A percentile compares a stretch with the other conserved stretches of the same genome.
Conservation (phyloP, 1,284 basidiomycete genomes). For the Sporisorium graminicola region DNA sequence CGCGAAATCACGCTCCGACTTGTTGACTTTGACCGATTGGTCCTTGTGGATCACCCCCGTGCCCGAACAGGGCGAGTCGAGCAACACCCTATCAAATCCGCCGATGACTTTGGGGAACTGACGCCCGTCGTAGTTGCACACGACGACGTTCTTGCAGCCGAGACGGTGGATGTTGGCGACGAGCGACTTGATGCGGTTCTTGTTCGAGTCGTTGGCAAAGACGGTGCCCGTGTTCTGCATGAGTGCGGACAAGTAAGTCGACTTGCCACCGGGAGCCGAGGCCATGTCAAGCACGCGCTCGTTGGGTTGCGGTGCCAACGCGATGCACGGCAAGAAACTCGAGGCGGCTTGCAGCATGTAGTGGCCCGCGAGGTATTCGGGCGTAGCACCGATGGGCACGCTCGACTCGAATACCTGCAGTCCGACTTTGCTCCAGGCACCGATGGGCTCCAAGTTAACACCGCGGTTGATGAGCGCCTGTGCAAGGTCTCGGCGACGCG, state of each 20-base stretch:
- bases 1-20: conserved; percentile 91
- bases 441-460: conserved; percentile 91
- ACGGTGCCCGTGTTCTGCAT: conserved; percentile 97
- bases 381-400: conserved; percentile 92
- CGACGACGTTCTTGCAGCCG: conserved; percentile 97
- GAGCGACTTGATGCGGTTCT: conserved; percentile 92
- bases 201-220: conserved; percentile 98
- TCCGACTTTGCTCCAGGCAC: conserved; percentile 98
- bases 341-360: conserved; percentile 99
- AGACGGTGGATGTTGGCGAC: conserved; percentile 96
- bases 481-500: conserved; percentile 91
- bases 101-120: conserved; percentile 99
- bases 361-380: conserved; percentile 98
- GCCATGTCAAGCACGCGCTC: conserved; percentile 99
- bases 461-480: conserved; percentile 95
- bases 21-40: conserved; percentile 96
- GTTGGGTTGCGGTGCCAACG: conserved; percentile 89
- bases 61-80: conserved; percentile 97
- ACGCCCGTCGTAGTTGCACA: conserved; percentile 96
- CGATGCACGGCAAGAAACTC: conserved; percentile 98
- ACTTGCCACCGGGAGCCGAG: conserved; percentile 96
- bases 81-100: conserved; percentile 93
- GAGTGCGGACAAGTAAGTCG: conserved; percentile 77
- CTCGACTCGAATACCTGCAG: conserved; percentile 96
- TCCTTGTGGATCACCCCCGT: conserved; percentile 99